A percentile compares a stretch with the other conserved stretches of the same genome.
Conservation (phyloP, 2,329 filamentous ascomycete genomes). For the Aspergillus thermomutatus region DNA sequence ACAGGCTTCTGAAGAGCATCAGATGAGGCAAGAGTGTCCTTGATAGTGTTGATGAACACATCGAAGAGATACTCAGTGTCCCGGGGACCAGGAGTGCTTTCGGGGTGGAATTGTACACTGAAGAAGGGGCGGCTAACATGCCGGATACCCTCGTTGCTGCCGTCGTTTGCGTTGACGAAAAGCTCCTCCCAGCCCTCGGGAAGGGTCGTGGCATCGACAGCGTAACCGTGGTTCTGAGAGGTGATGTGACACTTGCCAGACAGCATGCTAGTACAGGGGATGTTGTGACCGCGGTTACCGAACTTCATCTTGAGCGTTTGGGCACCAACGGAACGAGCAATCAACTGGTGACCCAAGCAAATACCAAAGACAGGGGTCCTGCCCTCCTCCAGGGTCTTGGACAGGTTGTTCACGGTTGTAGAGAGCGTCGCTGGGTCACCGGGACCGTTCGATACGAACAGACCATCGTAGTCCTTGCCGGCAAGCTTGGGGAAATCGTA, state of each 20-base stretch:
- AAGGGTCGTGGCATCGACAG: slow-evolving; percentile 76
- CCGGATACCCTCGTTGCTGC: slow-evolving; percentile 96
- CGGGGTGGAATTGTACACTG: slow-evolving; percentile 99
- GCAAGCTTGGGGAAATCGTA: slow-evolving; percentile 78
- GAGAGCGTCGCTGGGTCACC: slow-evolving; percentile 88
- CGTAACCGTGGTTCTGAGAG: slow-evolving; percentile 96
- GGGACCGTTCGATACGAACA: slow-evolving; percentile 97
- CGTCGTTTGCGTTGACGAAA: slow-evolving; percentile 97
- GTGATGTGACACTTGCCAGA: slow-evolving; percentile 98
- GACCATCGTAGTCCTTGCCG: slow-evolving; percentile 84
- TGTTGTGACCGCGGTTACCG: slow-evolving; percentile 97
- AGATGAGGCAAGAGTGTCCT: slow-evolving; percentile 64
- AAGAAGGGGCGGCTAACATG: slow-evolving; percentile 85
- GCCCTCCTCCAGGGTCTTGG: slow-evolving; percentile 71
- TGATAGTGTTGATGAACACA: slow-evolving; percentile 86
- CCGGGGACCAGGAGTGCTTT: slow-evolving; percentile 90
- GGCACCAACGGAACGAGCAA: slow-evolving; percentile 83
- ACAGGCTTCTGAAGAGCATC: slow-evolving; percentile 70
- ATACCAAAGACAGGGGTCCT: slow-evolving; percentile 91
- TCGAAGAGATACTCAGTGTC: slow-evolving; percentile 98
- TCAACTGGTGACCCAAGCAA: slow-evolving; percentile 89
- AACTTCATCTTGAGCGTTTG: slow-evolving; percentile 96
- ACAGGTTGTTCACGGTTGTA: slow-evolving; percentile 72
- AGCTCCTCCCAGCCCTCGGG: slow-evolving; percentile 83
- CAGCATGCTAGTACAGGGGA: slow-evolving; percentile 92